Percentiles rank a stretch among this genome's conserved stretches.
phyloP scores from a whole-genome alignment of 2,329 filamentous ascomycete genomes.

The Xylariaceae sp. region DNA sequence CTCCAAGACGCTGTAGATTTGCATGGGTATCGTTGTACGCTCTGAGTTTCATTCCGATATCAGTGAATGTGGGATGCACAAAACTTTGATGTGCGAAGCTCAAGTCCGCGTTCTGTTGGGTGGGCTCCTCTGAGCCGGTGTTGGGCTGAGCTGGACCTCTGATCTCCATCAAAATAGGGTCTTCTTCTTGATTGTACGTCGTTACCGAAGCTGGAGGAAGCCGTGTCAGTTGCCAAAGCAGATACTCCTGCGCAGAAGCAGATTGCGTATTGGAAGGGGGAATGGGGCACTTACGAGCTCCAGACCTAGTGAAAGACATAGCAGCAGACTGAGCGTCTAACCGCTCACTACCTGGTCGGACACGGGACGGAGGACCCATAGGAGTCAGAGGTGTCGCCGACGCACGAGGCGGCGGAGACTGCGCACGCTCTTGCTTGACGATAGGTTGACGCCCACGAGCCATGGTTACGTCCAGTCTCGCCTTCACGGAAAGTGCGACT shows the following conservation, averaged over 20 bases:
- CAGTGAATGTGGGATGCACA: slow-evolving; percentile 39
- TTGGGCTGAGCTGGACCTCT: slow-evolving; percentile 13
- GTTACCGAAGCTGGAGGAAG: slow-evolving; percentile 22
- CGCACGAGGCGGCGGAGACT: slow-evolving; percentile 3
- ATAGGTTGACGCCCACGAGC: too few relatives aligned
- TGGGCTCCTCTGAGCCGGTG: slow-evolving; percentile 10
- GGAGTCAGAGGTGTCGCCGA: slow-evolving; percentile 9
- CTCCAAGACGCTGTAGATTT: slow-evolving; percentile 66
- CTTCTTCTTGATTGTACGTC: slow-evolving; percentile 22
- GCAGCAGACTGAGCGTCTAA: slow-evolving; percentile 19
- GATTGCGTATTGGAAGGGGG: background rate
- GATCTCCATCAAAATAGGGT: slow-evolving; percentile 27
- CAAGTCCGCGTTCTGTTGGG: slow-evolving; percentile 23
- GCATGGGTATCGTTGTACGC: slow-evolving; percentile 62
- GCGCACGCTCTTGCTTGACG: slow-evolving; percentile 21
- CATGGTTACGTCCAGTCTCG: too few relatives aligned
- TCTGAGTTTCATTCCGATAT: slow-evolving; percentile 61
- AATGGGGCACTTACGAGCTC: slow-evolving; percentile 23
- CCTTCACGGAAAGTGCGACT: too few relatives aligned
- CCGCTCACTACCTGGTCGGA: slow-evolving; percentile 6
- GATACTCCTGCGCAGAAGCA: background rate
- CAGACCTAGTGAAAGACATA: slow-evolving; percentile 22
- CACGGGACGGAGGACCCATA: slow-evolving; percentile 23
- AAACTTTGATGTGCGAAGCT: slow-evolving; percentile 30
- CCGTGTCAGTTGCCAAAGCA: slow-evolving; percentile 6